These are phyloP conservation scores for Stagonosporopsis cucurbitacearum DNA, from an alignment of 2,329 filamentous ascomycete species.

Conservation along the genomic window DNA sequence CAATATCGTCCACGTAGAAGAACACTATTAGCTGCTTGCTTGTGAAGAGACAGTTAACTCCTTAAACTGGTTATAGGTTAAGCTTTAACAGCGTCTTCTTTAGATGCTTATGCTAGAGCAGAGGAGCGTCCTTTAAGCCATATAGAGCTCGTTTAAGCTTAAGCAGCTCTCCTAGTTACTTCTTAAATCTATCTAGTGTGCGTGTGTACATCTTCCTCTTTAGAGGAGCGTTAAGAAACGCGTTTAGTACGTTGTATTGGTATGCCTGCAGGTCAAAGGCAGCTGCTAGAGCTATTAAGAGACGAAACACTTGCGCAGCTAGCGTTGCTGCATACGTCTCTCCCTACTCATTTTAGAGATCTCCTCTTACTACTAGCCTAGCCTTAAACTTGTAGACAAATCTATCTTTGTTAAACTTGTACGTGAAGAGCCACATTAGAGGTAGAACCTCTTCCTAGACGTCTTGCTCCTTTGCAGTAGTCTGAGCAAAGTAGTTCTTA, in stretches of 20 bases:
- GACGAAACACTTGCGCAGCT: slow-evolving; percentile 4
- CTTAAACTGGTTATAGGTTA: slow-evolving; percentile 15
- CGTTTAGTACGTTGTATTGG: slow-evolving; percentile 30
- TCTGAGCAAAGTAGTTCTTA: too few relatives aligned
- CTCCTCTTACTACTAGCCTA: slow-evolving; percentile 20
- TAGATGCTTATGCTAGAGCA: slow-evolving; percentile 28
- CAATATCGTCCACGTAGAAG: slow-evolving; percentile 7
- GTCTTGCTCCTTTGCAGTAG: too few relatives aligned
- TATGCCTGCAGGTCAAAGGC: slow-evolving; percentile 23
- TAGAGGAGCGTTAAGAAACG: slow-evolving; percentile 30
- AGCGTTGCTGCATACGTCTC: slow-evolving; percentile 25
- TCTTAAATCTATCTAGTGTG: too few relatives aligned
- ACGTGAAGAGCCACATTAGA: too few relatives aligned
- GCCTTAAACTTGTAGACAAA: slow-evolving; percentile 26
- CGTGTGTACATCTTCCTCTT: too few relatives aligned
- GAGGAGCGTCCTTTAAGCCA: slow-evolving; percentile 25
- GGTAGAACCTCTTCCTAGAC: too few relatives aligned
- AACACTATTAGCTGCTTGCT: slow-evolving; percentile 20
- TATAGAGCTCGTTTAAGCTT: slow-evolving; percentile 31
- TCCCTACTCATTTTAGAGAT: slow-evolving; percentile 14
- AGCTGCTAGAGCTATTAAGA: slow-evolving; percentile 28
- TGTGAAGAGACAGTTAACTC: too few relatives aligned
- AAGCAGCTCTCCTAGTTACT: too few relatives aligned
- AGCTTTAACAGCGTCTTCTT: slow-evolving; percentile 18
- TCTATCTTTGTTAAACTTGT: too few relatives aligned